Conservation (phyloP, 2,329 filamentous ascomycete genomes). For the Alternaria dauci region DNA sequence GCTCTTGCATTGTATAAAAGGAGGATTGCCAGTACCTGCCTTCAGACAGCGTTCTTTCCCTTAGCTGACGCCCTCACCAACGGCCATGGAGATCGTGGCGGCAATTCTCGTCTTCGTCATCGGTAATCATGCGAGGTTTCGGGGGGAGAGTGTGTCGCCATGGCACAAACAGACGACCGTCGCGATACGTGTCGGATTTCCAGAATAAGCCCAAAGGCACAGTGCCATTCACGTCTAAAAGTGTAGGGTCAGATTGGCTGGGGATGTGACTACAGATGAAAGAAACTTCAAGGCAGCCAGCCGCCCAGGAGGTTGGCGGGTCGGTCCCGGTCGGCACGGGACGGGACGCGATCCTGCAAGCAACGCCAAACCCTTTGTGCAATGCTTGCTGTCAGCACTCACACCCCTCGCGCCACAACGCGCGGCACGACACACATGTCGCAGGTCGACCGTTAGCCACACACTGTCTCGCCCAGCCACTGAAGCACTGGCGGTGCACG, state of each 20-base stretch:
- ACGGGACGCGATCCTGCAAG: too few species aligned
- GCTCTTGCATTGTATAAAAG: conserved; percentile 2
- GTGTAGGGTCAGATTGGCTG: too few species aligned
- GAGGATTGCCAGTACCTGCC: not conserved
- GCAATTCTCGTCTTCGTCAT: conserved; percentile 15
- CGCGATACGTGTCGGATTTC: too few species aligned
- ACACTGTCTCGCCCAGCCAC: conserved; percentile 17
- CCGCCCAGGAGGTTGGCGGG: too few species aligned
- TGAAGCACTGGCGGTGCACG: conserved; percentile 24
- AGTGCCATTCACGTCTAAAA: too few species aligned
- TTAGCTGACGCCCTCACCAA: not conserved
- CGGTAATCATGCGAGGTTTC: conserved; percentile 7
- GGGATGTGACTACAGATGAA: too few species aligned
- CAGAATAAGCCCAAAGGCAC: too few species aligned
- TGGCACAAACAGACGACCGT: too few species aligned
- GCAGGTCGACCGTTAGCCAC: not conserved
- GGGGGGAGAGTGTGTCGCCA: too few species aligned
- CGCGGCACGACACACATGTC: not conserved
- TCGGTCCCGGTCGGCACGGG: too few species aligned
- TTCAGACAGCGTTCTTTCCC: not conserved
- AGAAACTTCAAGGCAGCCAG: too few species aligned
- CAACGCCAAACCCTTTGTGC: too few species aligned
- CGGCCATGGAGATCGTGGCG: not conserved
- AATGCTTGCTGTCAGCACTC: not conserved
- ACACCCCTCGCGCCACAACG: not conserved